These are phyloP conservation scores for Trichopus zeylanicus DNA, from an alignment of 116 monocot genomes.

Conservation along the genomic window DNA sequence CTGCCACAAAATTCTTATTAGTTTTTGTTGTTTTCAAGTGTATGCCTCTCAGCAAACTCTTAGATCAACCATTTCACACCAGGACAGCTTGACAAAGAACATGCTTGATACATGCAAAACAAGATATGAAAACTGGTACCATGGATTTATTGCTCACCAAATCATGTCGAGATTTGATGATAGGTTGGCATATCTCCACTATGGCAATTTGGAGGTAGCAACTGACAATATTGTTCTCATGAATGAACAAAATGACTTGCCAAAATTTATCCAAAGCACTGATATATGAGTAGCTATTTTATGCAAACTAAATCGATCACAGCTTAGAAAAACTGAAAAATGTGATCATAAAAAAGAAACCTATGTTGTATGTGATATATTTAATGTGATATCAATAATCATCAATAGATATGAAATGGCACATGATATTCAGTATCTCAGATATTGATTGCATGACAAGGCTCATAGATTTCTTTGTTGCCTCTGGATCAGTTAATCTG, in stretches of 20 bases:
- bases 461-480: no score
- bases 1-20: no score
- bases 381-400: no score
- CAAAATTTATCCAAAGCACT: no score
- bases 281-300: background rate
- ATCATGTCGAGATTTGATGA: conserved; percentile 78
- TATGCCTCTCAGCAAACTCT: conserved; percentile 71
- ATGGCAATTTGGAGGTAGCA: conserved; percentile 10
- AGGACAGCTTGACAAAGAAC: conserved; percentile 49
- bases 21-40: conserved; percentile 38
- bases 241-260: background rate
- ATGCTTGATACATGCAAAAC: conserved; percentile 43
- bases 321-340: no score
- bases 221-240: background rate
- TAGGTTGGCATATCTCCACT: conserved; percentile 49
- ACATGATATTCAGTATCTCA: no score
- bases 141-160: conserved; percentile 41
- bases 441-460: no score
- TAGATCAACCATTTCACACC: conserved; percentile 48
- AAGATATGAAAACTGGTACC: conserved; percentile 27
- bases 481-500: no score
- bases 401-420: no score
- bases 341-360: no score
- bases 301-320: background rate
- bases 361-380: no score